Evolutionary conservation across 2,329 filamentous ascomycete species (phyloP), one percentile per base, ranked within the genome.

Genomic region (Pezicula radicicola): DNA sequence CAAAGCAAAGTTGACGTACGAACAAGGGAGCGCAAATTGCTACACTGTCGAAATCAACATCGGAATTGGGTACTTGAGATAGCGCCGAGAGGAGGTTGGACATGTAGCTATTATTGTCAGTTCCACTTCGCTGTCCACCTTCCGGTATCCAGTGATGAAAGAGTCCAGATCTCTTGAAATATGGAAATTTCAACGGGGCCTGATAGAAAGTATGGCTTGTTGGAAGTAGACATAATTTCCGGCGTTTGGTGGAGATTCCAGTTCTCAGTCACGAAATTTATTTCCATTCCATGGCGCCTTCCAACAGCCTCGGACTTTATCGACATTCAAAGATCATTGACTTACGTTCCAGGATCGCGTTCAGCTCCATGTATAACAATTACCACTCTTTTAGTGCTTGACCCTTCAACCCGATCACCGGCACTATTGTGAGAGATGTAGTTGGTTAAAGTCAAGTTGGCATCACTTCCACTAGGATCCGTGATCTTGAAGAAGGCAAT

Each of bases 301-400:
- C 2, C 3, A 16, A n/a, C 15, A 25, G 25, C 3, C 21, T 21
- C 25, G 25, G 25, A 19, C 6, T 9, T 46, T 33, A 16, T 4
- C 15, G 4, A n/a, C 16, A n/a, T n/a, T 16, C 4, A 33, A 35
- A 37, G 43, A 21, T 25, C 12, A 30, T 27, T 41, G 16, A 46
- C 48, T 37, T 27, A 50, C 48, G 48, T 50, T 37, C 39, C 40
- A 4, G 67, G 66, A 51, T 70, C 66, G 42, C 68, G 59, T 27
- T 65, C 55, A 13, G 65, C 52, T 19, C 68, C 68, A 50, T 69
- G 68, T 27, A 69, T 63, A 55, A 70, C 58, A 53, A 70, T 60
- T 8, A 69, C 62, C n/a, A 61, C 67, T 45, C 67, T 59, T 54
- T 68, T 56, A 43, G 68, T 49, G 12, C 63, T 60, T 16, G 52